Conservation (phyloP, 345 rosid genomes). For the Salix viminalis region DNA sequence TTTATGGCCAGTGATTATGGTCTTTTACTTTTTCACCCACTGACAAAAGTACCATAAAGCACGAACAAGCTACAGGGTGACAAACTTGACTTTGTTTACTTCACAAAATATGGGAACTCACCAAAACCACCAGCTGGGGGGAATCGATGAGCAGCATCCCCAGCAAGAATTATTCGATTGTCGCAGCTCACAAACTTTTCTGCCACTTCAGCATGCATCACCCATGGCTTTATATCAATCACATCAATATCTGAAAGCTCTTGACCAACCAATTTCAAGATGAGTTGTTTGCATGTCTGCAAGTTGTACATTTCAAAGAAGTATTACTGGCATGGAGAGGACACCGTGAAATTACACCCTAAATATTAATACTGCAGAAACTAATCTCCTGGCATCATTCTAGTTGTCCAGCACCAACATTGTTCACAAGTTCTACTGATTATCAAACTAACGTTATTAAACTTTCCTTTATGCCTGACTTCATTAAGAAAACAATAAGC, state of each 20-base stretch:
- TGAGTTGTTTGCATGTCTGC: slow-evolving; percentile 83
- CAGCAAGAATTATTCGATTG: slow-evolving; percentile 67
- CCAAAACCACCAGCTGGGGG: slow-evolving; percentile 99
- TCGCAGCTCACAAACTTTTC: slow-evolving; percentile 58
- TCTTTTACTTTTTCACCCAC: not conserved
- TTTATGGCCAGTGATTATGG: not conserved
- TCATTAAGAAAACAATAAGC: not conserved
- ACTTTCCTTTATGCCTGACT: not conserved
- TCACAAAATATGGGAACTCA: slow-evolving; percentile 27
- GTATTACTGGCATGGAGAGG: slow-evolving; percentile 15
- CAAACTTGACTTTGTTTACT: not conserved
- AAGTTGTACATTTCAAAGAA: slow-evolving; percentile 38
- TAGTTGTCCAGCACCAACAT: not conserved
- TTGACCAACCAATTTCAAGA: slow-evolving; percentile 71
- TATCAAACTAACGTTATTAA: not conserved
- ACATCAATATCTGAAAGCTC: slow-evolving; percentile 78
- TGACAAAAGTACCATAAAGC: not conserved
- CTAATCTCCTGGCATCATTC: not conserved
- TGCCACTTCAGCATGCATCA: slow-evolving; percentile 98
- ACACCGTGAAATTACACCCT: not conserved
- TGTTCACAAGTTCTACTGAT: not conserved
- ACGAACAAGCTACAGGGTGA: not conserved
- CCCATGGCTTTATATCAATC: slow-evolving; percentile 88
- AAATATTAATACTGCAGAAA: not conserved
- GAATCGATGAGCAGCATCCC: slow-evolving; percentile 95